phyloP scores from a whole-genome alignment of 768 basidiomycete genomes.

The Boletus rubroflammeus region DNA sequence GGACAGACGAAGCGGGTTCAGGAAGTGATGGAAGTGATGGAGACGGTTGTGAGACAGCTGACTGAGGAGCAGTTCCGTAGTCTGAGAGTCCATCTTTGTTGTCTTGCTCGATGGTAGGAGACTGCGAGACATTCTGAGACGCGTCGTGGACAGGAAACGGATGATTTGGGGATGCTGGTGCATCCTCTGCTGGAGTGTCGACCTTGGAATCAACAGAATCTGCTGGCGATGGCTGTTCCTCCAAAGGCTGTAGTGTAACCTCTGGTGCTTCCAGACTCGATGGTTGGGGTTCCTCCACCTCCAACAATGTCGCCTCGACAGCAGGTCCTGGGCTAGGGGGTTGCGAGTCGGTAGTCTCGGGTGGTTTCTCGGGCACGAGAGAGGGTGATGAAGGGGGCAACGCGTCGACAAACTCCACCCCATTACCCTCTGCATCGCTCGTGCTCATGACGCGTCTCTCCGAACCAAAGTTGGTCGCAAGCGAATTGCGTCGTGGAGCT shows the following conservation, averaged over 20 bases:
- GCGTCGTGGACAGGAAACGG: neutral
- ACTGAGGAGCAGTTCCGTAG: conserved; percentile 15
- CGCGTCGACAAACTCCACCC: conserved; percentile 1
- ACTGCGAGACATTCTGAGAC: conserved; percentile 4
- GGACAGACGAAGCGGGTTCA: neutral
- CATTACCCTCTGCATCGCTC: conserved; percentile 4
- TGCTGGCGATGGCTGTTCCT: neutral
- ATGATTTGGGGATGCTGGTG: neutral
- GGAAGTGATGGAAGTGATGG: conserved; percentile 4
- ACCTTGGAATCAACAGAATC: neutral
- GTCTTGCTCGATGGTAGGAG: neutral
- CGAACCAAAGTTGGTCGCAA: conserved; percentile 24
- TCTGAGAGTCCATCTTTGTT: conserved; percentile 10
- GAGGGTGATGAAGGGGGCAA: conserved; percentile 2
- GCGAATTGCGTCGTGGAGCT: conserved; percentile 28
- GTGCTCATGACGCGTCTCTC: conserved; percentile 20
- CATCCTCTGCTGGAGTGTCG: neutral
- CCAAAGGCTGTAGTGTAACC: neutral
- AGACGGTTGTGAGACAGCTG: conserved; percentile 9
- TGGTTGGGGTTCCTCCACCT: conserved; percentile 4
- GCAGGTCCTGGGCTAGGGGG: neutral
- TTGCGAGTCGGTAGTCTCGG: neutral
- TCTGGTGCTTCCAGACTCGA: neutral
- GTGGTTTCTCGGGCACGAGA: conserved; percentile 9
- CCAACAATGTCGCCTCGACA: neutral